These are phyloP conservation scores for Eimeria zaria DNA, from an alignment of 169 alveolate species.

Conservation along the genomic window DNA sequence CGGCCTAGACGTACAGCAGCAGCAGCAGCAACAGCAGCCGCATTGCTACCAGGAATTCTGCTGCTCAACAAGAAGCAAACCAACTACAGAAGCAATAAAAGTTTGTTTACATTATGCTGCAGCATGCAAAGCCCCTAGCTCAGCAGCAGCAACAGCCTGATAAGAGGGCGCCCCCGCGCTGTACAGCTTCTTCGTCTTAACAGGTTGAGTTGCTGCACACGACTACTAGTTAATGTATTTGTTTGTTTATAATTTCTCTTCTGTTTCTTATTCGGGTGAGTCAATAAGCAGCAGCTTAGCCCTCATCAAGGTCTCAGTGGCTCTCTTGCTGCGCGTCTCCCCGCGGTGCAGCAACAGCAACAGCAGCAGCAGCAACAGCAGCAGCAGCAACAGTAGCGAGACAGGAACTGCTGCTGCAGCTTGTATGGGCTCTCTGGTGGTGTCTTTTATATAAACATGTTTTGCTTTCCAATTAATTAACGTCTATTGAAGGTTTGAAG, in stretches of 20 bases:
- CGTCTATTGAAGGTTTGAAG: background rate
- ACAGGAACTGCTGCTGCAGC: background rate
- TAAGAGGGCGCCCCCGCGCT: background rate
- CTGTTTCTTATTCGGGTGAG: background rate
- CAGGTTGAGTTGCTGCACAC: background rate
- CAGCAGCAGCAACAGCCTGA: background rate
- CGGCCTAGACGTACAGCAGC: background rate
- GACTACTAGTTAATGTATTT: background rate
- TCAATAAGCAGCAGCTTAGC: background rate
- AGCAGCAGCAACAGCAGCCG: slow-evolving; percentile 27
- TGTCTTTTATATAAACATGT: background rate
- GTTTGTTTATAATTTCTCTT: background rate
- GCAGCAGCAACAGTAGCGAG: background rate
- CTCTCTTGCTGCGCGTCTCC: background rate
- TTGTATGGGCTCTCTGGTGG: background rate
- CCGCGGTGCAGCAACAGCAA: background rate
- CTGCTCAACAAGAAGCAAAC: background rate
- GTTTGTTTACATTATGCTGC: background rate
- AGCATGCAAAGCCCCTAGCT: background rate
- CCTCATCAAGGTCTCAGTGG: background rate
- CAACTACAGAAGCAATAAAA: background rate
- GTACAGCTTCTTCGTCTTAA: no score
- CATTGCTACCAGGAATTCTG: background rate
- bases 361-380: no score
- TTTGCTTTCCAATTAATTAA: background rate